Base-by-base conservation (phyloP, 352 stramenopile genomes). In the Pythium myriotylum region DNA sequence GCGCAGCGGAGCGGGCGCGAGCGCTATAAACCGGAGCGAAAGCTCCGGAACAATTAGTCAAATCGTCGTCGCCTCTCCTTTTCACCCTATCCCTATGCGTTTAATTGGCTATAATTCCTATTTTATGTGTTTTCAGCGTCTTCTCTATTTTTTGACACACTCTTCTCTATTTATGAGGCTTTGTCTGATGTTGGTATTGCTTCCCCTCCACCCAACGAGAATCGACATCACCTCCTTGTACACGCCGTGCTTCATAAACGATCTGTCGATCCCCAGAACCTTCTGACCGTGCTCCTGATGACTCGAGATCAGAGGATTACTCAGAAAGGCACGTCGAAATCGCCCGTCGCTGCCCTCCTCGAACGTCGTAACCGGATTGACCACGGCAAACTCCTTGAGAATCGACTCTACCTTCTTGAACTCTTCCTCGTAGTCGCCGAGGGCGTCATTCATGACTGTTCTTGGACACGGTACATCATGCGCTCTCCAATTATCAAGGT, bases 381-480 rank as follows among this genome's bases (percentile, higher is more conserved):
- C 46, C 6, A 5, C 3, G 46, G 26, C 22, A 24, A 53, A 53
- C 26, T 39, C 26, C 26, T 53, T 40, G 24, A 53, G 46, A 23
- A 53, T 6, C 3, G 46, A 53, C 3, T 53, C 46, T 24, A 53
- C 13, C 26, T 53, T 39, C 14, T 39, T 40, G 26, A 53, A 53
- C 46, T 39, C 24, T 14, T 39, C 26, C 17, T 53, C 46, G 24
- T 40, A 53, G 29, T 53, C n/a, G 46, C 46, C 46, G n/a, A 39
- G 24, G 24, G 13, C 19, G 22, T 53, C 46, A 16, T 53, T 40
- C 12, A 24, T 53, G 46, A 53, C 24, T 39, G 4, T 16, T 53
- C 46, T 23, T 53, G 46, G 22, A 53, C 46, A 40, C 12, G 46
- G 46, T 40, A 53, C 46, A 53, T 53, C 46, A 53, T 53, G 46